Evolutionary conservation across 345 rosid genomes (phyloP), one percentile per base, ranked within the genome.

Genomic region (Limnanthes douglasii): DNA sequence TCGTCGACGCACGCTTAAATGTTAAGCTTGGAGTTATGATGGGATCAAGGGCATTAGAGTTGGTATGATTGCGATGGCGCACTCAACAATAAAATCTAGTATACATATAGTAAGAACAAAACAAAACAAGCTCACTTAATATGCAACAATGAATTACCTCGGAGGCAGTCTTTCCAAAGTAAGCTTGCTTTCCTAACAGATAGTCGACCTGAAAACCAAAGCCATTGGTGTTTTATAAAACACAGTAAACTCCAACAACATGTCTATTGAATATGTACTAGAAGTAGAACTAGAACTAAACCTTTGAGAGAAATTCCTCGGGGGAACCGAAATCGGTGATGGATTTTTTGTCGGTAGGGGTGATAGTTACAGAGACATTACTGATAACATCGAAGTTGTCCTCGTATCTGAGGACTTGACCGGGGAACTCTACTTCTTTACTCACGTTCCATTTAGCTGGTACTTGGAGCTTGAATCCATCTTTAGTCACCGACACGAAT

Each of bases 381-480:
- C 62, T 79, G 33, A 54, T 77, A 36, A 75, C 0, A 16, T 90
- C 98, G 15, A 77, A 84, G 68, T 84, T 90, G 70, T 90, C 95
- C 61, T 90, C 94, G 5, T 41, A 84, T 36, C 98, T 66, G 1
- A 83, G 68, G 19, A 90, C 85, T 61, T 84, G 92, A 31, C 95
- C 98, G 0, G 95, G 92, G 68, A 11, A 88, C 60, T 88, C 97
- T 15, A 35, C 43, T 66, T 83, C 97, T 42, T 73, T 79, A 75
- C 90, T 83, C n/a, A 86, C 95, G 59, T 76, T 88, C 97, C 95
- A 82, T 60, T 88, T 88, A 21, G 97, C 3, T 15, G 97, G 97
- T 18, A 83, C 39, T n/a, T 41, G 50, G 6, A 88, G 21, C 67
- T 62, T 73, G 72, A 88, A 88, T 18, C 97, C 86, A 18, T 76